Evolutionary conservation across 306 rosid genomes (phyloP), one percentile per base, ranked within the genome.

Genomic region (Dryas octopetala): DNA sequence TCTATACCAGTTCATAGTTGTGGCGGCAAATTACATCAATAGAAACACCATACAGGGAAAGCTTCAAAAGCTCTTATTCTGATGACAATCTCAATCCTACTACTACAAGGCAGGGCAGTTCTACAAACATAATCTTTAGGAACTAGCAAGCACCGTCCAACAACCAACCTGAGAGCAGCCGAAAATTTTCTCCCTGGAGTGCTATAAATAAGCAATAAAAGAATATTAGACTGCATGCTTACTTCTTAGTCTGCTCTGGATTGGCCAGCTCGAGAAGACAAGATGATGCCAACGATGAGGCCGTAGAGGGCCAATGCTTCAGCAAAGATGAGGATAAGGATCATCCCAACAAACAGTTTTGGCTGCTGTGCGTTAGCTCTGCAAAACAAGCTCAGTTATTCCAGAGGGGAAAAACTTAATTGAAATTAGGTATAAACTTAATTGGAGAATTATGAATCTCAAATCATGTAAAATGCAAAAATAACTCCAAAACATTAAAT

Each of bases 291-390:
- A 28, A 89, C 97, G 74, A 91, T 91, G 63, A 91, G 97, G 26
- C 97, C 97, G 8, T 91, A 91, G 11, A 91, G 83, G 68, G 97
- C 97, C 71, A 91, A 89, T 47, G 97, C 97, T 81, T 91, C 97
- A 28, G 97, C 97, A 44, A 91, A 91, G 71, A 91, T 91, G 77
- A 91, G 93, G 77, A 91, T 91, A 48, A 91, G 93, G 81, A 91
- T 91, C 97, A 91, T 91, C 71, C 93, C 97, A 50, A 91, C 97
- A 50, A 91, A 91, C 66, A 91, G 97, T 67, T 91, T 91, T 73
- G 97, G 97, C 83, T 91, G 97, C 82, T 91, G 97, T 63, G 97
- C 97, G 4, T 91, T 91, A 78, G 97, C 97, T 76, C 97, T 91
- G 91, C 86, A 82, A 76, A 75, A 45, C 40, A 74, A 65, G 83